These are phyloP conservation scores for Lasiodiplodia sp. DNA, from an alignment of 2,329 filamentous ascomycete species.

Conservation along the genomic window DNA sequence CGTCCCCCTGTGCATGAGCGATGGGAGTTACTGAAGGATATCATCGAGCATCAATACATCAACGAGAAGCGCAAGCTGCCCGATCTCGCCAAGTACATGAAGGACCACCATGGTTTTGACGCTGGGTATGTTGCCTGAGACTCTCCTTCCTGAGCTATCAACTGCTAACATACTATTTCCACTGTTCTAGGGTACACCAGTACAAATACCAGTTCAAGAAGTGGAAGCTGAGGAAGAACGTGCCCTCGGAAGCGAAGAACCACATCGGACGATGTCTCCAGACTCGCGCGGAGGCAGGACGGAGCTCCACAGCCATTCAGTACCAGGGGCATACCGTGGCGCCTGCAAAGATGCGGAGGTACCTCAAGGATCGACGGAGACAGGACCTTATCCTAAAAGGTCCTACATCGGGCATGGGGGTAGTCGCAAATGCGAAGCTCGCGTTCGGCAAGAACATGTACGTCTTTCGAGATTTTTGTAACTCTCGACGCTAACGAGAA, in stretches of 20 bases:
- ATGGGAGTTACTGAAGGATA: conserved; percentile 34
- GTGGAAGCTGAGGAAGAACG: conserved; percentile 42
- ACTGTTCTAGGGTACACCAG: conserved; percentile 37
- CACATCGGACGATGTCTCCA: conserved; percentile 33
- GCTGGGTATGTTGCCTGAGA: conserved; percentile 29
- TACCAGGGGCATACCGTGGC: conserved; percentile 40
- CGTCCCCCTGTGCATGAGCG: conserved; percentile 5
- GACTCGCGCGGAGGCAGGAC: conserved; percentile 34
- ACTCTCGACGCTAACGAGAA: neutral
- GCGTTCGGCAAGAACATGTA: conserved; percentile 35
- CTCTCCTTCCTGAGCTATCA: neutral
- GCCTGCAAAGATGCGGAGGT: conserved; percentile 37
- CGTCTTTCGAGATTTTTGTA: neutral
- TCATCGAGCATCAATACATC: conserved; percentile 34
- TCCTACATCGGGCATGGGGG: neutral
- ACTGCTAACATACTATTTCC: neutral
- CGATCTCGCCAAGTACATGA: conserved; percentile 33
- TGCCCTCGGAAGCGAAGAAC: conserved; percentile 36
- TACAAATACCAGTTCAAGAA: conserved; percentile 46
- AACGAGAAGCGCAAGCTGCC: conserved; percentile 31
- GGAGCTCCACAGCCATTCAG: conserved; percentile 32
- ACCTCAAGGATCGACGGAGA: conserved; percentile 35
- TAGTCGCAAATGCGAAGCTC: conserved; percentile 26
- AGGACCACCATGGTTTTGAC: conserved; percentile 32
- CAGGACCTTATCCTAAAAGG: conserved; percentile 27